These are phyloP conservation scores for Lodderomyces orthopsilosis DNA, from an alignment of 1,139 yeast species.

Conservation along the genomic window DNA sequence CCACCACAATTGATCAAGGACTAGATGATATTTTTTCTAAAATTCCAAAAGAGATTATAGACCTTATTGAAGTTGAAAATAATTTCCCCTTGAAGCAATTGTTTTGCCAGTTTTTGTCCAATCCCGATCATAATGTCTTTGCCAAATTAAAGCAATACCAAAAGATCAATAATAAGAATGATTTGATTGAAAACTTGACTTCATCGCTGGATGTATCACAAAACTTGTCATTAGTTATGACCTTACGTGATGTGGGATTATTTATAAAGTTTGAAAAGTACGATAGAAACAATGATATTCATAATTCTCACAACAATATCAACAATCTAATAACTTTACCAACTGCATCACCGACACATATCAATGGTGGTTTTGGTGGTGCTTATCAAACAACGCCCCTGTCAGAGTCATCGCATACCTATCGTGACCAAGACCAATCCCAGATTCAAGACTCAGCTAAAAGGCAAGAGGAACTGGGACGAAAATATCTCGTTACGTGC, in stretches of 20 bases:
- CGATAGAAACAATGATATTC: slow-evolving; percentile 27
- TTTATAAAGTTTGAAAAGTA: slow-evolving; percentile 42
- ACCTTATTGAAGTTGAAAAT: slow-evolving; percentile 18
- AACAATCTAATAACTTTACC: slow-evolving; percentile 27
- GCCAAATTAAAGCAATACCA: slow-evolving; percentile 38
- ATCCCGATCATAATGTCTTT: slow-evolving; percentile 32
- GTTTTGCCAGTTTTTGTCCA: slow-evolving; percentile 26
- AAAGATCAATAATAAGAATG: slow-evolving; percentile 32
- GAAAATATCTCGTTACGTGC: slow-evolving; percentile 32
- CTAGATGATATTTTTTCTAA: slow-evolving; percentile 32
- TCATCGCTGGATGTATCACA: slow-evolving; percentile 43
- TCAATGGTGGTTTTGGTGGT: too few relatives aligned
- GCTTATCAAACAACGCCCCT: background rate
- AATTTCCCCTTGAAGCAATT: slow-evolving; percentile 30
- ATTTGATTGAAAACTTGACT: slow-evolving; percentile 32
- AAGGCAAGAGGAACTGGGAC: slow-evolving; percentile 1
- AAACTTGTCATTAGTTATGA: slow-evolving; percentile 48
- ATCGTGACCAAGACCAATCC: background rate
- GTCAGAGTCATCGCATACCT: background rate
- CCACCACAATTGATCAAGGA: slow-evolving; percentile 32
- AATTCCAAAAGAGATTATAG: slow-evolving; percentile 23
- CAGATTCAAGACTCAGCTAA: background rate
- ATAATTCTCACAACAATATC: slow-evolving; percentile 35
- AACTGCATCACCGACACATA: background rate
- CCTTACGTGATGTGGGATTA: slow-evolving; percentile 55